phyloP scores from a whole-genome alignment of 768 basidiomycete species.

The Podaxis sp. region DNA sequence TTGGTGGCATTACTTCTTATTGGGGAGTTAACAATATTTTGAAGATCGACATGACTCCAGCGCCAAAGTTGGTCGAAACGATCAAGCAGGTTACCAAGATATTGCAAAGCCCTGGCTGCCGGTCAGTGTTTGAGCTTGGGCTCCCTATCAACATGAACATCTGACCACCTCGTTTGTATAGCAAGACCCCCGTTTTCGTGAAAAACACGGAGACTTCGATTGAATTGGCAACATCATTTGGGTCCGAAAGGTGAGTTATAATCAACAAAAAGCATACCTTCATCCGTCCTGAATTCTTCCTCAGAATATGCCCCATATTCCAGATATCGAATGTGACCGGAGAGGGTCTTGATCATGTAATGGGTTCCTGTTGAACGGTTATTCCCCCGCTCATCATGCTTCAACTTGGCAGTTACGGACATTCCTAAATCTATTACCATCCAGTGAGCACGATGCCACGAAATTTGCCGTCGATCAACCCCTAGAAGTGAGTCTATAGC shows the following conservation, averaged over 20 bases:
- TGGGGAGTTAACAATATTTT: background rate
- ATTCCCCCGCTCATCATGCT: background rate
- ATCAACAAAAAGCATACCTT: background rate
- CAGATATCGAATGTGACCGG: constrained; percentile 93
- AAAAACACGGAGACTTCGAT: constrained; percentile 78
- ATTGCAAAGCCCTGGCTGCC: constrained; percentile 87
- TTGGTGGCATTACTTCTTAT: background rate
- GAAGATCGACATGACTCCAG: constrained; percentile 96
- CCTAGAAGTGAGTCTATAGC: constrained; percentile 50
- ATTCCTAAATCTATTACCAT: constrained; percentile 87
- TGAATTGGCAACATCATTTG: constrained; percentile 71
- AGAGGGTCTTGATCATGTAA: constrained; percentile 76
- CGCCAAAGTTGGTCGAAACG: constrained; percentile 87
- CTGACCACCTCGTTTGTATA: constrained; percentile 21
- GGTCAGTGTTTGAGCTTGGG: constrained; percentile 39
- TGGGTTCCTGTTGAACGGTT: constrained; percentile 14
- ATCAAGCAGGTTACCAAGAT: constrained; percentile 92
- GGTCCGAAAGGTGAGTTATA: constrained; percentile 56
- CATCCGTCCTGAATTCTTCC: constrained; percentile 3
- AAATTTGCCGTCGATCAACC: constrained; percentile 80
- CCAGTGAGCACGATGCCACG: constrained; percentile 78
- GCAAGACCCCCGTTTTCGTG: constrained; percentile 82
- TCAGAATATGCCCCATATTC: constrained; percentile 86
- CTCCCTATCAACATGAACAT: background rate
- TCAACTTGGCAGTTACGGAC: constrained; percentile 57